Conservation (phyloP, 2,329 filamentous ascomycete species). For the Nannizziopsis arthrosporioides region DNA sequence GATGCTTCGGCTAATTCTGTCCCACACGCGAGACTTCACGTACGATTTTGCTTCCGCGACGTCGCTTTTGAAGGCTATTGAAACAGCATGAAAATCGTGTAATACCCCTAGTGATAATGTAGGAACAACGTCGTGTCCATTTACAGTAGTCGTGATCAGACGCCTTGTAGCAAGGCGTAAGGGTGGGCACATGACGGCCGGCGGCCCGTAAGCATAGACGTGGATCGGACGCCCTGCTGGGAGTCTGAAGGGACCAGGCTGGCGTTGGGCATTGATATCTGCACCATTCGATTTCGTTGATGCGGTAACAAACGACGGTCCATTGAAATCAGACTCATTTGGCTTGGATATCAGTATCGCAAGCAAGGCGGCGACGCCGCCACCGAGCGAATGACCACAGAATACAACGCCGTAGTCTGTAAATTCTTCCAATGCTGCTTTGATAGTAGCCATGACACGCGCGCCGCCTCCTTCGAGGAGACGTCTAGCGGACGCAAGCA, state of each 20-base stretch:
- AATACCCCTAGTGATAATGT: slow-evolving; percentile 61
- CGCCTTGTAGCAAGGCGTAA: slow-evolving; percentile 59
- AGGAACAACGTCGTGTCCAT: slow-evolving; percentile 63
- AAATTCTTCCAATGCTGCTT: slow-evolving; percentile 54
- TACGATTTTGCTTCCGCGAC: slow-evolving; percentile 55
- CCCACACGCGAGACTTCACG: slow-evolving; percentile 55
- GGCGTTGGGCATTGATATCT: slow-evolving; percentile 14
- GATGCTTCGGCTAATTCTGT: slow-evolving; percentile 51
- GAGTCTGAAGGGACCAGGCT: slow-evolving; percentile 36
- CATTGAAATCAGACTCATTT: slow-evolving; percentile 32
- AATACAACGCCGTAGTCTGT: slow-evolving; percentile 58
- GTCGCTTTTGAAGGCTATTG: slow-evolving; percentile 62
- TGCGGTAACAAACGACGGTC: slow-evolving; percentile 53
- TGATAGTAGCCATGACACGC: slow-evolving; percentile 53
- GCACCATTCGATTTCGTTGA: slow-evolving; percentile 15
- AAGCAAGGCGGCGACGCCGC: slow-evolving; percentile 57
- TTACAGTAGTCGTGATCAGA: slow-evolving; percentile 61
- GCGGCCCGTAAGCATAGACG: slow-evolving; percentile 67
- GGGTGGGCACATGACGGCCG: slow-evolving; percentile 58
- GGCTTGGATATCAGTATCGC: slow-evolving; percentile 61
- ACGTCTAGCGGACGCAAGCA: slow-evolving; percentile 58
- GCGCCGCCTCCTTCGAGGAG: slow-evolving; percentile 57
- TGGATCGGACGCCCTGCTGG: slow-evolving; percentile 61
- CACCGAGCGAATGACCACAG: slow-evolving; percentile 58
- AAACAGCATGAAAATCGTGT: slow-evolving; percentile 62